Evolutionary conservation across 495 filamentous ascomycete species (phyloP).

Genomic region (Pseudevernia furfuracea): DNA sequence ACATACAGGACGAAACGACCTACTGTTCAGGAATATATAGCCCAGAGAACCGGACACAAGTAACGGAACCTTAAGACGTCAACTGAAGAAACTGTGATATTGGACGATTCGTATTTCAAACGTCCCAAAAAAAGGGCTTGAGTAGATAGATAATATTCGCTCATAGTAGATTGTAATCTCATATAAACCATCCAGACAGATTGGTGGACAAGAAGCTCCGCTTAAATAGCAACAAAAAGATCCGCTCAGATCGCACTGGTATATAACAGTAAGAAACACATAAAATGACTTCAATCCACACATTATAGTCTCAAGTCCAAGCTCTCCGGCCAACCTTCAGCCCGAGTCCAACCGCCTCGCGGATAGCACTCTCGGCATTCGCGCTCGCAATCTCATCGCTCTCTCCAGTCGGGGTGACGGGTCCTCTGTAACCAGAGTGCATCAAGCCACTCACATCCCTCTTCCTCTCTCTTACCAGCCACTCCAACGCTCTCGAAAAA

Average conservation of each 20-base stretch:
- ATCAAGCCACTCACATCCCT: constrained; percentile 29
- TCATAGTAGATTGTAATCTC: background rate
- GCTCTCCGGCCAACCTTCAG: background rate
- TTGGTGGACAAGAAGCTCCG: background rate
- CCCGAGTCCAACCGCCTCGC: constrained; percentile 6
- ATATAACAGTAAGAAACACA: constrained; percentile 4
- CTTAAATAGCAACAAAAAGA: background rate
- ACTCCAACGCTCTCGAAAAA: constrained; percentile 37
- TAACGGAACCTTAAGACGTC: background rate
- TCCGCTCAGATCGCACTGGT: constrained; percentile 1
- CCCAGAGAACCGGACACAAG: too few species aligned
- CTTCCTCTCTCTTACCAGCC: constrained; percentile 40
- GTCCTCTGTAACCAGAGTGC: constrained; percentile 24
- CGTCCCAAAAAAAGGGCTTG: background rate
- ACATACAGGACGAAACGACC: too few species aligned
- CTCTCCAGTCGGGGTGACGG: constrained; percentile 7
- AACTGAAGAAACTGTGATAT: background rate
- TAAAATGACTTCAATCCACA: background rate
- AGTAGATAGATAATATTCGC: background rate
- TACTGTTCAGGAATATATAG: too few species aligned
- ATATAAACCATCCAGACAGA: background rate
- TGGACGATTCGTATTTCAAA: background rate
- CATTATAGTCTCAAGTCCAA: background rate
- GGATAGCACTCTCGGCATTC: constrained; percentile 7
- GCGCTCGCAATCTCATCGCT: constrained; percentile 4